Evolutionary conservation across 306 rosid species (phyloP).

Genomic region (Castanea mollissima): DNA sequence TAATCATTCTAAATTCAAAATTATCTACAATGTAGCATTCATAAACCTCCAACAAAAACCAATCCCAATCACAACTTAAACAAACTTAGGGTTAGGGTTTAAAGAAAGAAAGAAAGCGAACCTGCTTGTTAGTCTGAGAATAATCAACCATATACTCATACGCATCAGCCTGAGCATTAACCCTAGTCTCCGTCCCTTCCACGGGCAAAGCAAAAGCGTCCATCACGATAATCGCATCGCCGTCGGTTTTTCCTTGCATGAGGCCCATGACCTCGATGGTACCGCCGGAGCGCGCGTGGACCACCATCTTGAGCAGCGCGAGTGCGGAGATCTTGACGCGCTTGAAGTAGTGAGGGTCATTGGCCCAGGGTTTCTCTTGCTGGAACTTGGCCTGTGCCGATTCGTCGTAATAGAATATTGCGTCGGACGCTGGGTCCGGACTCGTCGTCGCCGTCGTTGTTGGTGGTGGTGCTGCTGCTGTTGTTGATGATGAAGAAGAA

Average conservation of each 20-base stretch:
- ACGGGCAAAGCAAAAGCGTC: constrained; percentile 95
- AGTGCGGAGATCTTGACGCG: constrained; percentile 97
- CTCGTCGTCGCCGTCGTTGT: neutral
- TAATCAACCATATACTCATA: constrained; percentile 96
- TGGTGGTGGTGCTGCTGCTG: neutral
- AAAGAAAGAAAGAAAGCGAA: constrained; percentile 7
- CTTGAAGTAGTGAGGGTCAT: constrained; percentile 91
- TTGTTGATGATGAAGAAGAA: no score
- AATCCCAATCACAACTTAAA: neutral
- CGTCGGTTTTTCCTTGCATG: constrained; percentile 95
- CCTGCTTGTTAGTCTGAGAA: constrained; percentile 94
- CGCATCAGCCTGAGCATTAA: constrained; percentile 98
- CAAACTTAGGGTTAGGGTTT: no score
- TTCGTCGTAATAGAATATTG: constrained; percentile 92
- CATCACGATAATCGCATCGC: constrained; percentile 89
- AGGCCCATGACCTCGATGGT: constrained; percentile 98
- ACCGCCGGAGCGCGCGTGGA: constrained; percentile 97
- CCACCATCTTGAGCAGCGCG: constrained; percentile 96
- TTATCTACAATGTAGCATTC: neutral
- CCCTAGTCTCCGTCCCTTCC: constrained; percentile 97
- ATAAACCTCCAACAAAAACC: neutral
- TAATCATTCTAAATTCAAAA: no score
- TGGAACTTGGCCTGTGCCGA: constrained; percentile 64
- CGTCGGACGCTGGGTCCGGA: constrained; percentile 60
- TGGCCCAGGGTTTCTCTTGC: constrained; percentile 84